These are phyloP conservation scores for Pyricularia sp. DNA, from an alignment of 2,329 filamentous ascomycete genomes.

Conservation along the genomic window DNA sequence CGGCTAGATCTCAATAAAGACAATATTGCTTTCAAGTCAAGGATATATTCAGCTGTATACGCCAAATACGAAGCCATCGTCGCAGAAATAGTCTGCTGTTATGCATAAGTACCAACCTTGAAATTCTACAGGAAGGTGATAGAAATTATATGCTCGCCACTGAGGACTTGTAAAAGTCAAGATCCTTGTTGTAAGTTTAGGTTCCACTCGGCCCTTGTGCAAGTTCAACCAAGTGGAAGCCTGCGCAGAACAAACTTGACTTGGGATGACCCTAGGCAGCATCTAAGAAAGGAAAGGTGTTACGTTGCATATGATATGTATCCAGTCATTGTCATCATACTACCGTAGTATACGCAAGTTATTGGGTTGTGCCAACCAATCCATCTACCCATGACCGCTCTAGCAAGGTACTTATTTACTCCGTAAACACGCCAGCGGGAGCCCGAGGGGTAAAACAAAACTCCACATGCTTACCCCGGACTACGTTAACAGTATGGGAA, in stretches of 20 bases:
- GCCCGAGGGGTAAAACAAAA: neutral
- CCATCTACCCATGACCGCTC: neutral
- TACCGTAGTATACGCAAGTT: too few relatives aligned
- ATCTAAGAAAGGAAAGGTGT: neutral
- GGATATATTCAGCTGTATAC: neutral
- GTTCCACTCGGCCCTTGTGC: neutral
- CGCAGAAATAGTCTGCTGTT: neutral
- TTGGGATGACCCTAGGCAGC: neutral
- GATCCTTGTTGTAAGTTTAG: neutral
- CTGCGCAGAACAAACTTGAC: neutral
- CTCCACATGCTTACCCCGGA: neutral
- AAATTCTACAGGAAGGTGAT: neutral
- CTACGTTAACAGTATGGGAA: neutral
- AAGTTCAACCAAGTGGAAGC: neutral
- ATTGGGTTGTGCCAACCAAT: neutral
- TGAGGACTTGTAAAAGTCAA: neutral
- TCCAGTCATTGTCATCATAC: neutral
- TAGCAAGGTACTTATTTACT: neutral
- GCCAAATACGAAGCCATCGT: neutral
- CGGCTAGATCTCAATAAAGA: neutral
- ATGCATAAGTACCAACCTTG: neutral
- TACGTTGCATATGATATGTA: neutral
- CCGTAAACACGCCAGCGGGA: neutral
- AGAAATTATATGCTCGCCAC: neutral
- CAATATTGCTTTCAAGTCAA: neutral